These are phyloP conservation scores for Haplosporangium sp. DNA, from an alignment of 371 early-diverging fungal genomes.

Conservation along the genomic window DNA sequence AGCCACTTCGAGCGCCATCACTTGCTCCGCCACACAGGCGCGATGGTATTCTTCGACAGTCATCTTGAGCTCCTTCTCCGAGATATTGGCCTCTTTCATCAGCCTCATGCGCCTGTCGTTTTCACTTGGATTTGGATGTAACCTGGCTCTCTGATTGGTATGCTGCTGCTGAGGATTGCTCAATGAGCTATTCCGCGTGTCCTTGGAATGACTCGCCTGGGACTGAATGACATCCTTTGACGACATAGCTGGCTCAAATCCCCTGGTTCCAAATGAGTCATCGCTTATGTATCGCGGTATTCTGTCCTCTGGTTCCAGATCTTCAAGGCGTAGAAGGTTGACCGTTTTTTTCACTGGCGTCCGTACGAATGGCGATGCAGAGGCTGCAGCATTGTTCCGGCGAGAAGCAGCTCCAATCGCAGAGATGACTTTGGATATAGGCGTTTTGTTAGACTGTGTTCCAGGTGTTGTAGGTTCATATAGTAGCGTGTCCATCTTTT, in stretches of 20 bases:
- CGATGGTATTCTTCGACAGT: conserved; percentile 52
- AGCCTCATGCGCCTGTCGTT: conserved; percentile 13
- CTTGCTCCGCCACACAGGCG: conserved; percentile 24
- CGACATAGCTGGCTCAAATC: no score
- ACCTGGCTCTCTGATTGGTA: neutral
- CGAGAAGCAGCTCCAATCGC: conserved; percentile 51
- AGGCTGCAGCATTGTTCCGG: conserved; percentile 16
- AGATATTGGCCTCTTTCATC: conserved; percentile 20
- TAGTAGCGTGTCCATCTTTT: conserved; percentile 1
- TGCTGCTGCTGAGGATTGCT: neutral
- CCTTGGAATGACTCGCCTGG: no score
- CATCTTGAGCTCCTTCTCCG: conserved; percentile 37
- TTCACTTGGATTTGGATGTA: conserved; percentile 15
- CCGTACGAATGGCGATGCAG: conserved; percentile 36
- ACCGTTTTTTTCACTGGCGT: conserved; percentile 39
- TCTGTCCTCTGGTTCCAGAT: conserved; percentile 9
- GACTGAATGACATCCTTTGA: no score
- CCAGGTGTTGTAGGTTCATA: conserved; percentile 7
- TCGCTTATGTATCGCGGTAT: neutral
- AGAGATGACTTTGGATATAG: conserved; percentile 42
- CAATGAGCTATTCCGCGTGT: no score
- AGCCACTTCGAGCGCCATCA: conserved; percentile 30
- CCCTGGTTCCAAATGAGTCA: neutral
- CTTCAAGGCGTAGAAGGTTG: conserved; percentile 21
- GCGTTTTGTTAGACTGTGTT: conserved; percentile 26